Conservation (phyloP, 2,329 filamentous ascomycete species). For the Colletotrichum viniferum region DNA sequence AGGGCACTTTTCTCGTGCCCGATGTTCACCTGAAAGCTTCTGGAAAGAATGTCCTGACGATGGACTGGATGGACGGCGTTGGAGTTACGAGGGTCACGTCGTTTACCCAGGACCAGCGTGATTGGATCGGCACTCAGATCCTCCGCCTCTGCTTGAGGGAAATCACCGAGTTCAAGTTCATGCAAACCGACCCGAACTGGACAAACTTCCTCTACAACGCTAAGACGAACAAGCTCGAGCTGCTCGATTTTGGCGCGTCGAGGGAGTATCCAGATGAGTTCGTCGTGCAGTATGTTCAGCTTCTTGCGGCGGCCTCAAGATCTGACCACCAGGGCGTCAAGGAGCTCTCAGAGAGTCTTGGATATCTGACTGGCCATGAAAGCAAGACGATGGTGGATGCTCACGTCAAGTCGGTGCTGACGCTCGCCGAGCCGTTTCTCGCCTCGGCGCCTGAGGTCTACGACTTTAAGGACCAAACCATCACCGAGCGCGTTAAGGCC, state of each 20-base stretch:
- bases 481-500: conserved; percentile 87
- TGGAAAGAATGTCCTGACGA: conserved; percentile 86
- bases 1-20: conserved; percentile 79
- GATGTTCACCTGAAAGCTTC: conserved; percentile 78
- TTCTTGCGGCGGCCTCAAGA: conserved; percentile 80
- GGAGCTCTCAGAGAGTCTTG: conserved; percentile 74
- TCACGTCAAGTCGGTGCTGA: conserved; percentile 85
- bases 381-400: conserved; percentile 86
- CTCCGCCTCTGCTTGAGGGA: conserved; percentile 90
- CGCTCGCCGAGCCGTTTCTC: conserved; percentile 90
- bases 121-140: conserved; percentile 97
- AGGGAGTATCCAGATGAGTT: conserved; percentile 84
- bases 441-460: conserved; percentile 79
- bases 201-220: conserved; percentile 96
- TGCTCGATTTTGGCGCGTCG: conserved; percentile 94
- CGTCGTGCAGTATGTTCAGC: conserved; percentile 76
- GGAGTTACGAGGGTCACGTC: conserved; percentile 81
- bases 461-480: conserved; percentile 93
- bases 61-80: conserved; percentile 86
- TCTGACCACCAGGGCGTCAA: conserved; percentile 69
- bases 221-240: conserved; percentile 73
- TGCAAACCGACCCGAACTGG: conserved; percentile 99
- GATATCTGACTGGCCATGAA: conserved; percentile 92
- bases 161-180: conserved; percentile 93
- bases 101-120: conserved; percentile 81